Conservation (phyloP, 768 basidiomycete genomes). For the Neoboletus magnificus region DNA sequence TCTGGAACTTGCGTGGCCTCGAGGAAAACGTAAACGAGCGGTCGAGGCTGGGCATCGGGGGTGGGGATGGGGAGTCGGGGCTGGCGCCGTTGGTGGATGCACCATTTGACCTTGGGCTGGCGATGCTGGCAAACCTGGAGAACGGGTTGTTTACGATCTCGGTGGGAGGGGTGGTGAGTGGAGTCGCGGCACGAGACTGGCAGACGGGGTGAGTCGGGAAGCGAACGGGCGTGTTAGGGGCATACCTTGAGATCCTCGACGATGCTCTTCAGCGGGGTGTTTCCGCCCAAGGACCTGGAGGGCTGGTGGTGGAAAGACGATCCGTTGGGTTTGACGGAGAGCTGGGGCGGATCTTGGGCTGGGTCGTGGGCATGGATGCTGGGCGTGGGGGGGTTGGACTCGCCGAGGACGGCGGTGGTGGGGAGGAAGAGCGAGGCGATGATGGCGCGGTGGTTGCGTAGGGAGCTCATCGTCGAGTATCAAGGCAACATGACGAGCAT, state of each 20-base stretch:
- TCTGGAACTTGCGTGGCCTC: slow-evolving; percentile 46
- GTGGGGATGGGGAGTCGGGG: background rate
- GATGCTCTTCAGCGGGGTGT: slow-evolving; percentile 57
- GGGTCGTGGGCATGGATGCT: slow-evolving; percentile 28
- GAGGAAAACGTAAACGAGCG: slow-evolving; percentile 25
- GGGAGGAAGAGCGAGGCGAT: slow-evolving; percentile 87
- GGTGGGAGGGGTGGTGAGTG: slow-evolving; percentile 38
- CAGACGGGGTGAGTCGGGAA: background rate
- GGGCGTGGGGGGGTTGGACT: slow-evolving; percentile 51
- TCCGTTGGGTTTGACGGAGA: background rate
- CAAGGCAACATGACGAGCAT: background rate
- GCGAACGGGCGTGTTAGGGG: background rate
- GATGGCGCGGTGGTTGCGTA: slow-evolving; percentile 69
- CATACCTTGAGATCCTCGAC: slow-evolving; percentile 75
- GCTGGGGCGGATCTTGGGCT: slow-evolving; percentile 2
- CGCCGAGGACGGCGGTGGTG: slow-evolving; percentile 60
- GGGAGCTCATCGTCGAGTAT: slow-evolving; percentile 52
- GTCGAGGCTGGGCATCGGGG: slow-evolving; percentile 16
- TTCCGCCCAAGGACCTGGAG: slow-evolving; percentile 20
- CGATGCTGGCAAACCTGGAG: slow-evolving; percentile 42
- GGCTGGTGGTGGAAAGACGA: slow-evolving; percentile 17
- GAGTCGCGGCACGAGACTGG: slow-evolving; percentile 41
- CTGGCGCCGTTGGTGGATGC: slow-evolving; percentile 13
- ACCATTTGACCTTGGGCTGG: slow-evolving; percentile 20
- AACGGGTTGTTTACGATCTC: slow-evolving; percentile 64